Conservation (phyloP, 2,329 filamentous ascomycete species). For the Colletotrichum chrysophilum region DNA sequence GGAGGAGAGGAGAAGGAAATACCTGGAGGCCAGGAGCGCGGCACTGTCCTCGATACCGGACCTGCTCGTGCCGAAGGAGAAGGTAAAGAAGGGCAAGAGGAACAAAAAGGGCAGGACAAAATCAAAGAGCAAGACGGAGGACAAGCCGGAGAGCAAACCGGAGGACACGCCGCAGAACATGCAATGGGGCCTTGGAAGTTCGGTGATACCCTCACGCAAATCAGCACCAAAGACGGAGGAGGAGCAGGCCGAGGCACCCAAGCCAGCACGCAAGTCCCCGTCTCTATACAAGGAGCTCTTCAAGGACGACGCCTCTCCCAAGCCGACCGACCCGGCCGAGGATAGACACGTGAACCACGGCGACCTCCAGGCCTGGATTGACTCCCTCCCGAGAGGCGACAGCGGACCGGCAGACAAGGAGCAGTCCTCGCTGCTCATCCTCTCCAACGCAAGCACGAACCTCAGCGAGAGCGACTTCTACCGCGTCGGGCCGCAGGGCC, state of each 20-base stretch:
- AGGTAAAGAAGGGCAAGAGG: not conserved
- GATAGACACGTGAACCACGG: constrained; percentile 2
- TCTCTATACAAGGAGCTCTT: constrained; percentile 17
- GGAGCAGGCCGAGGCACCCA: not conserved
- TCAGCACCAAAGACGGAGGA: not conserved
- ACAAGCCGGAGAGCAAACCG: not conserved
- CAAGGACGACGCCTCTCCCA: not conserved
- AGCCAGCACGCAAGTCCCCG: not conserved
- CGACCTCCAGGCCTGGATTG: constrained; percentile 19
- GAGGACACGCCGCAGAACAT: not conserved
- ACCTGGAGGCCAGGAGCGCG: not conserved
- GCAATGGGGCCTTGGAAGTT: not conserved
- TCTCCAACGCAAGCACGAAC: constrained; percentile 63
- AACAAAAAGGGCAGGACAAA: not conserved
- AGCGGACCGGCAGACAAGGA: not conserved
- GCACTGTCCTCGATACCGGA: not conserved
- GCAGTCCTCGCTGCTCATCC: constrained; percentile 51
- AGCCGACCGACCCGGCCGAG: not conserved
- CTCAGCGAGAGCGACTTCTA: constrained; percentile 74
- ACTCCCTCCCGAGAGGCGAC: constrained; percentile 5
- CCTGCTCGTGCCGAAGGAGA: not conserved
- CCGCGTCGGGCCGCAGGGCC: constrained; percentile 65
- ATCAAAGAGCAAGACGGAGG: not conserved
- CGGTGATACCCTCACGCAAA: not conserved
- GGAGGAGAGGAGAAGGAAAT: not conserved